Conservation (phyloP, 768 basidiomycete genomes). For the Suillus bovinus region DNA sequence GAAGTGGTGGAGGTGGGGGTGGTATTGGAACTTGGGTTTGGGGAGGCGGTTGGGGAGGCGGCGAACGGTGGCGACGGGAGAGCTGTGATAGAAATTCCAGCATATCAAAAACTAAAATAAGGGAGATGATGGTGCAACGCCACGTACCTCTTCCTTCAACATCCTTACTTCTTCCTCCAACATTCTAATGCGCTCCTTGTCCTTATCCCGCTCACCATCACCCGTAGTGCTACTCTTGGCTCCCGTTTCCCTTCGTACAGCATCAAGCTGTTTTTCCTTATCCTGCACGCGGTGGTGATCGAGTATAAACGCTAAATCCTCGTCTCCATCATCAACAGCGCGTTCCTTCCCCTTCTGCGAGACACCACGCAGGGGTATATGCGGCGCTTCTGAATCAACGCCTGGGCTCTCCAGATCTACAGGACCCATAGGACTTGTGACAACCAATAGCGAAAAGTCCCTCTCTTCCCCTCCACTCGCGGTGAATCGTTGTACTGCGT, state of each 20-base stretch:
- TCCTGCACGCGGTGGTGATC: constrained; percentile 50
- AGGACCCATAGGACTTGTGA: constrained; percentile 43
- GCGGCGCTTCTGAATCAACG: constrained; percentile 23
- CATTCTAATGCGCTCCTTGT: constrained; percentile 62
- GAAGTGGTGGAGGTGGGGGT: constrained; percentile 43
- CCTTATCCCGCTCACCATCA: constrained; percentile 45
- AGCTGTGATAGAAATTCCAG: constrained; percentile 37
- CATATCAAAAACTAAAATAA: not conserved
- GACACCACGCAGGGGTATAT: constrained; percentile 13
- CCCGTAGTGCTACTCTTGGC: constrained; percentile 31
- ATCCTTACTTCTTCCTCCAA: constrained; percentile 67
- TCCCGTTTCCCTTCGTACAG: constrained; percentile 50
- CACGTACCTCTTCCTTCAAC: constrained; percentile 56
- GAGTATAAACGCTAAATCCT: constrained; percentile 29
- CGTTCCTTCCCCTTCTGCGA: constrained; percentile 49
- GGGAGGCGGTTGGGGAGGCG: constrained; percentile 9
- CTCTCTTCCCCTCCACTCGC: constrained; percentile 44
- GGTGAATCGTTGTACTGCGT: constrained; percentile 50
- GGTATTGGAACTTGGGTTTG: constrained; percentile 30
- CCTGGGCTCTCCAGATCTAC: constrained; percentile 25
- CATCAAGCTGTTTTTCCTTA: constrained; percentile 62
- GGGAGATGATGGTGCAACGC: not conserved
- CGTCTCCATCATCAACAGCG: constrained; percentile 17
- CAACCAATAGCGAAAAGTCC: constrained; percentile 52
- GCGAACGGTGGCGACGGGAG: constrained; percentile 36